phyloP scores from a whole-genome alignment of 768 basidiomycete genomes.

The Melanogaster broomeanus region DNA sequence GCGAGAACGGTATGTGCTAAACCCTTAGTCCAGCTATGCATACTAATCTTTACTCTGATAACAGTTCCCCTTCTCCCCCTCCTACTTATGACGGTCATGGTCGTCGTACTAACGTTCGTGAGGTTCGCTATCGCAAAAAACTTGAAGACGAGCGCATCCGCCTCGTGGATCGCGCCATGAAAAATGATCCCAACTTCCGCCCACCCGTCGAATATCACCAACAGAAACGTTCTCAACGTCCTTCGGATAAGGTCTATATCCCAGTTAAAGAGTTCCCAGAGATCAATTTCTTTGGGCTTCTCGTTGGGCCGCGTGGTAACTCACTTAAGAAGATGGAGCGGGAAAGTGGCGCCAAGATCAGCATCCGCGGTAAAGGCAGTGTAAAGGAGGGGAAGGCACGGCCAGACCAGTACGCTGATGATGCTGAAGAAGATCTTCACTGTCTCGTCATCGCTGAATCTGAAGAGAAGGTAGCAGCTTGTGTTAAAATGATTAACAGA shows the following conservation, averaged over 20 bases:
- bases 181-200: conserved; percentile 96
- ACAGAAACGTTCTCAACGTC: conserved; percentile 89
- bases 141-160: conserved; percentile 89
- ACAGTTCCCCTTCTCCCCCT: conserved; percentile 92
- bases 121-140: conserved; percentile 97
- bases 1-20: conserved; percentile 67
- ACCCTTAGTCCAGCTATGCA: background rate
- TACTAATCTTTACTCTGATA: conserved; percentile 12
- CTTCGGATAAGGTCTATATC: conserved; percentile 98
- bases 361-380: conserved; percentile 96
- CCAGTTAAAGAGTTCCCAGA: conserved; percentile 99
- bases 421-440: conserved; percentile 98
- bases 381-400: conserved; percentile 98
- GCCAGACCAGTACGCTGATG: conserved; percentile 91
- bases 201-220: conserved; percentile 97
- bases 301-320: conserved; percentile 98
- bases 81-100: conserved; percentile 98
- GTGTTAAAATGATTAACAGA: conserved; percentile 94
- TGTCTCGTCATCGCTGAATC: conserved; percentile 93
- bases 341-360: conserved; percentile 97
- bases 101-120: conserved; percentile 96
- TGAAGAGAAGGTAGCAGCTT: conserved; percentile 87
- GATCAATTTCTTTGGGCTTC: conserved; percentile 98
- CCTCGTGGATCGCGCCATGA: conserved; percentile 95
- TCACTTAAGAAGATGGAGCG: conserved; percentile 99